Evolutionary conservation across 2,329 filamentous ascomycete species (phyloP), one percentile per base, ranked within the genome.

Genomic region (Aspergillus uvarum): DNA sequence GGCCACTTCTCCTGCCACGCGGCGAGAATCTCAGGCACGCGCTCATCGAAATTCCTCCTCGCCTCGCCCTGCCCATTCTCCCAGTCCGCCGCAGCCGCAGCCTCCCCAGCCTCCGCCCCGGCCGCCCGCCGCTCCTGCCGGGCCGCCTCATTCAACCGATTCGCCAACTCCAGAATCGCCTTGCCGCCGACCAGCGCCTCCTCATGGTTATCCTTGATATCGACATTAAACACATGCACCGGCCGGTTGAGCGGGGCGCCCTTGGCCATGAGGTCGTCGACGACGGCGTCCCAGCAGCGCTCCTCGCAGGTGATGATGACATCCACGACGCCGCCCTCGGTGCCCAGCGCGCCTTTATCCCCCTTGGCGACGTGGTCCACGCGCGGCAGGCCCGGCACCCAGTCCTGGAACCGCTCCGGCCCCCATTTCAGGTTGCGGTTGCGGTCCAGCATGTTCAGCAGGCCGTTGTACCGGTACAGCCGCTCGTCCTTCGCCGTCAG

Each of bases 191-290:
- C 85, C 22, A 94, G 83, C 0, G 95, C 95, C 77, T 99, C 95
- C 75, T 99, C 94, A 72, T 98, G 95, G 72, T 98, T 99, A 78
- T 99, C 95, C 76, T 90, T 94, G 72, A 99, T 99, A 74, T 99
- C 95, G 57, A 99, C 89, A 70, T 99, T 99, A 81, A 99, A 96
- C 59, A 99, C 91, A 73, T 99, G 95, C 0, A 99, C 95, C 0
- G 95, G 93, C 2, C 92, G 83, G 75, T 99, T 99, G 59, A 99
- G 81, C 3, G 91, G 89, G 0, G 89, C 87, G 7, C 94, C 95
- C 63, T 96, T 86, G 69, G 87, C 90, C 63, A 96, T 86, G 55
- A 99, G 81, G 74, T 99, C 94, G 70, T 99, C 95, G 11, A 99
- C 85, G 35, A 99, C 95, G 4, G 95, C 93, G 77, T 99, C 95